Conservation (phyloP, 768 basidiomycete species). For the Agrocybe pediades region DNA sequence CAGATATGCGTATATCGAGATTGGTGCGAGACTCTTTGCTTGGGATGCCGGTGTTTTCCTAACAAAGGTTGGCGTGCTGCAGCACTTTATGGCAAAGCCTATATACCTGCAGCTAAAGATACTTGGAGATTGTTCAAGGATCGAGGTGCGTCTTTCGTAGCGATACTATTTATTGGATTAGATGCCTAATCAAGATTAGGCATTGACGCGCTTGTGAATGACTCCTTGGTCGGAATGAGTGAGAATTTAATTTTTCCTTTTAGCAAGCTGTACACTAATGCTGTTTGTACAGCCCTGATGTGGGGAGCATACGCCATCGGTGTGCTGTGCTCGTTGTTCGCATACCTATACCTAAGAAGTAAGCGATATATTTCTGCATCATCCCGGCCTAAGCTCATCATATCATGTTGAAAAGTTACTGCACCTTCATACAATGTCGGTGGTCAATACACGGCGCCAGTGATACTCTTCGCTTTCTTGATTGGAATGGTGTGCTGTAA, state of each 20-base stretch:
- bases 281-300: slow-evolving; percentile 50
- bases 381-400: no score
- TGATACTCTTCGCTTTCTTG: slow-evolving; percentile 78
- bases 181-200: slow-evolving; percentile 29
- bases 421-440: slow-evolving; percentile 71
- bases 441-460: slow-evolving; percentile 78
- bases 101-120: slow-evolving; percentile 79
- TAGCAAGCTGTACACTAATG: not conserved
- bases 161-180: slow-evolving; percentile 8
- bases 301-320: slow-evolving; percentile 84
- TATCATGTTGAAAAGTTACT: slow-evolving; percentile 52
- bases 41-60: not conserved
- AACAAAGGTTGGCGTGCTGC: slow-evolving; percentile 1
- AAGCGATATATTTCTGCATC: slow-evolving; percentile 31
- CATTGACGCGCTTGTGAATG: slow-evolving; percentile 82
- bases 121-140: slow-evolving; percentile 80
- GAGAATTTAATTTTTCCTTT: slow-evolving; percentile 27
- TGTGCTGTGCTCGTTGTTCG: slow-evolving; percentile 73
- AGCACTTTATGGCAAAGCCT: slow-evolving; percentile 87
- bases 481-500: slow-evolving; percentile 76
- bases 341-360: slow-evolving; percentile 77
- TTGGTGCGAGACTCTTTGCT: slow-evolving; percentile 45
- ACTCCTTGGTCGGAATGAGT: slow-evolving; percentile 81
- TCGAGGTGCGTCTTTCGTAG: slow-evolving; percentile 44
- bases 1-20: slow-evolving; percentile 83